Evolutionary conservation across 2,329 filamentous ascomycete genomes (phyloP).

Genomic region (Phaeosphaeria sp.): DNA sequence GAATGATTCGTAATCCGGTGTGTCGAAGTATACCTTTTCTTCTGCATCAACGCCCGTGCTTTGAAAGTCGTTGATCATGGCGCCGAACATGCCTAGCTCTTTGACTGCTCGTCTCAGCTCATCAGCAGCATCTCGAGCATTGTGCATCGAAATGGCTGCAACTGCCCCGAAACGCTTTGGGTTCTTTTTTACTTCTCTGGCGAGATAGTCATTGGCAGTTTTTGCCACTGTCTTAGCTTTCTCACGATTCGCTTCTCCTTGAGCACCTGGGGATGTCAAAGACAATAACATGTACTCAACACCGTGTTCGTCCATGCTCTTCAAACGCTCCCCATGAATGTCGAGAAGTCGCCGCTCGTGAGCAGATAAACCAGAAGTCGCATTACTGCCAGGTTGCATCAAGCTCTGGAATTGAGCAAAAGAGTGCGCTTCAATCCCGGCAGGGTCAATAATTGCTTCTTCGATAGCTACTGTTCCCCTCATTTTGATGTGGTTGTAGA

Average conservation of each 20-base stretch:
- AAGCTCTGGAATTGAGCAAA: slow-evolving; percentile 37
- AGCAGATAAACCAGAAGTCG: slow-evolving; percentile 26
- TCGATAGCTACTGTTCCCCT: slow-evolving; percentile 38
- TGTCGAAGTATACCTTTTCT: slow-evolving; percentile 42
- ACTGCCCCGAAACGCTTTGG: slow-evolving; percentile 30
- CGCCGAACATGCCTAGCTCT: slow-evolving; percentile 65
- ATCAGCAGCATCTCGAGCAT: slow-evolving; percentile 37
- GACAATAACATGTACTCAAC: slow-evolving; percentile 41
- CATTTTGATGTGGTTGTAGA: slow-evolving; percentile 9
- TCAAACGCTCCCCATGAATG: slow-evolving; percentile 35
- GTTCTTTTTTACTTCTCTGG: slow-evolving; percentile 34
- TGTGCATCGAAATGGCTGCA: slow-evolving; percentile 42
- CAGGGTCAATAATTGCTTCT: slow-evolving; percentile 37
- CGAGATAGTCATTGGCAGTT: slow-evolving; percentile 36
- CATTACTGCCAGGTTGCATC: slow-evolving; percentile 30
- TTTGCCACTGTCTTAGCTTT: slow-evolving; percentile 32
- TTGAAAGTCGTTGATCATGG: slow-evolving; percentile 56
- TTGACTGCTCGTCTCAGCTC: slow-evolving; percentile 39
- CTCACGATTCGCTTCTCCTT: slow-evolving; percentile 30
- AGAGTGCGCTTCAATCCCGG: slow-evolving; percentile 31
- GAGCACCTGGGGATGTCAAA: slow-evolving; percentile 34
- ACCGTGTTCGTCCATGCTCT: slow-evolving; percentile 36
- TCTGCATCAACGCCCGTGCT: slow-evolving; percentile 36
- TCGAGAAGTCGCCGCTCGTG: slow-evolving; percentile 33
- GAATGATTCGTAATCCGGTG: slow-evolving; percentile 38